Base-by-base conservation (phyloP, 2,329 filamentous ascomycete genomes). In the Xylariaceae sp. region DNA sequence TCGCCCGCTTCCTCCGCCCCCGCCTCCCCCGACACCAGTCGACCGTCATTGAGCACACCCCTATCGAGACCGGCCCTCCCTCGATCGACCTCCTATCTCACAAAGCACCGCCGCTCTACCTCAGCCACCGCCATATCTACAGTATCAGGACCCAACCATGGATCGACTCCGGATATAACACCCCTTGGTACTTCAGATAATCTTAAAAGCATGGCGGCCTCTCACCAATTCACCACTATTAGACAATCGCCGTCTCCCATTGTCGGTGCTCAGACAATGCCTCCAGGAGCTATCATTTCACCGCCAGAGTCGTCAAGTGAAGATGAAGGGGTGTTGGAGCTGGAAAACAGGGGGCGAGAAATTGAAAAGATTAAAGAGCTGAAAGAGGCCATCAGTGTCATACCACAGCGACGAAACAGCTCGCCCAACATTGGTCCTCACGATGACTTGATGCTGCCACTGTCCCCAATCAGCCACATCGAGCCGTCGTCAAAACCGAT, bases 221-320 rank as follows among this genome's bases (percentile, higher is more conserved):
- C 79, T 23, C 65, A 64, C 15, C 55, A 61, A 45, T 63, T 60
- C 48, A 90, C 23, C 23, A 30, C 85, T 75, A 78, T 95, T 63
- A 85, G 90, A 68, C 89, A 92, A 73, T 95, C 92, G 52, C 90
- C 91, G 13, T 88, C 90, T n/a, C 90, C 91, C 15, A 76, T 91
- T 64, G 90, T 86, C 64, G 86, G 90, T 75, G 82, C 78, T 30
- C 74, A 85, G 61, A 78, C 84, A 64, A 94, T 96, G 74, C 91
- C 92, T 48, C 84, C 85, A 63, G 91, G 90, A 62, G 92, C 90
- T 64, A 85, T 96, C 67, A 89, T 96, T 60, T 97, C 93, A 0
- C 93, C 93, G 42, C 93, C 93, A 8, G 93, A 97, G 69, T 96
- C 92, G 39, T 82, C 83, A 30, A 92, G 92, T 74, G 92, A 96